A percentile compares a stretch with the other conserved stretches of the same genome.
Evolutionary conservation across 2,329 filamentous ascomycete genomes (phyloP).

Genomic region (Fusarium praegraminearum): DNA sequence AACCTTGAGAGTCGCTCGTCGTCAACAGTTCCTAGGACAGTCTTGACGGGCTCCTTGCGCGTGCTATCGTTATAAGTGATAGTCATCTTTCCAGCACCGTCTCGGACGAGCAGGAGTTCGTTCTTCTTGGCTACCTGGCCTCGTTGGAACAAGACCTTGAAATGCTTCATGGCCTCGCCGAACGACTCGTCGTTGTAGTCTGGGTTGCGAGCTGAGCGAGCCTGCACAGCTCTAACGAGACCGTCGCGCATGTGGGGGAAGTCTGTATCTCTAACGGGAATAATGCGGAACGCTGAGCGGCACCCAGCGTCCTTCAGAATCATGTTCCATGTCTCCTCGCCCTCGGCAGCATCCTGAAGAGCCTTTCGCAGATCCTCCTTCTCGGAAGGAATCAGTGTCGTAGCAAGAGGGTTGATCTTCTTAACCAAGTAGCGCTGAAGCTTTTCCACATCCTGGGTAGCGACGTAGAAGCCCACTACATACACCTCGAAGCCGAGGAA

Average conservation of each 20-base stretch:
- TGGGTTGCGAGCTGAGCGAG: slow-evolving; percentile 70
- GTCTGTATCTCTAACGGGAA: slow-evolving; percentile 93
- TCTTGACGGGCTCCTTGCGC: slow-evolving; percentile 59
- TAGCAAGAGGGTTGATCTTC: slow-evolving; percentile 80
- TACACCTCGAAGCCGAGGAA: slow-evolving; percentile 94
- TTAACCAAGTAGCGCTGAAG: slow-evolving; percentile 83
- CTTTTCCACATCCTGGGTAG: slow-evolving; percentile 82
- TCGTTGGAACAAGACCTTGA: slow-evolving; percentile 85
- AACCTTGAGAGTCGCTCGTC: slow-evolving; percentile 86
- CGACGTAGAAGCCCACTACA: slow-evolving; percentile 91
- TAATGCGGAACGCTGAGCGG: slow-evolving; percentile 83
- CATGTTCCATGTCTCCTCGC: slow-evolving; percentile 79
- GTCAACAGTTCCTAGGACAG: slow-evolving; percentile 74
- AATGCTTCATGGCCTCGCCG: slow-evolving; percentile 77
- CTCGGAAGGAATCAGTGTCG: slow-evolving; percentile 84
- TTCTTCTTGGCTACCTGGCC: slow-evolving; percentile 83
- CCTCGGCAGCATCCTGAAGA: slow-evolving; percentile 76
- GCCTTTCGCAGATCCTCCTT: slow-evolving; percentile 77
- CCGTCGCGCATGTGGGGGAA: slow-evolving; percentile 93
- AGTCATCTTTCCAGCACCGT: slow-evolving; percentile 72
- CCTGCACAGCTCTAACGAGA: slow-evolving; percentile 86
- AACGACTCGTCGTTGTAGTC: slow-evolving; percentile 79
- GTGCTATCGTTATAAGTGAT: slow-evolving; percentile 75
- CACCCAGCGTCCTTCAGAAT: slow-evolving; percentile 75
- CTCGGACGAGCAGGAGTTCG: slow-evolving; percentile 79